These are phyloP conservation scores for Telopea speciosissima DNA, from an alignment of 177 flowering plant species.

Conservation along the genomic window DNA sequence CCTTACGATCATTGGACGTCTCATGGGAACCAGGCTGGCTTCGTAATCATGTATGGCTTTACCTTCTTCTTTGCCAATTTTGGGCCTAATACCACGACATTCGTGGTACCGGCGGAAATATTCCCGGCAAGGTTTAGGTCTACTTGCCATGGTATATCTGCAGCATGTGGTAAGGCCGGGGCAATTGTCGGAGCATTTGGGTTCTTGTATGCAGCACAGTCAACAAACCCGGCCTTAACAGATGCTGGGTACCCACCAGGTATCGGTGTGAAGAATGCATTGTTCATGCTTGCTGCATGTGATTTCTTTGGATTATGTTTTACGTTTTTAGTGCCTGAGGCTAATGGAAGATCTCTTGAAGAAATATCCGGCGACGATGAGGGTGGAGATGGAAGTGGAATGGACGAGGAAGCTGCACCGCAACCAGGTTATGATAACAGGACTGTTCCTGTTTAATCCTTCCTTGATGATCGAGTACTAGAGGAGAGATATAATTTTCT, in stretches of 20 bases:
- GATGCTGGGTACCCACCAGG: too few species aligned
- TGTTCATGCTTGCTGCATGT: conserved; percentile 13
- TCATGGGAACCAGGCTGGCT: not conserved
- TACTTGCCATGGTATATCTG: conserved; percentile 24
- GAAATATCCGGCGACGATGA: conserved; percentile 22
- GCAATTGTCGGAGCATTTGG: conserved; percentile 20
- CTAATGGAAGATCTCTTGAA: conserved; percentile 22
- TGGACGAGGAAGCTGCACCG: not conserved
- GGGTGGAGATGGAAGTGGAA: not conserved
- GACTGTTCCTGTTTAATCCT: too few species aligned
- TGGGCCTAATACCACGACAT: conserved; percentile 24
- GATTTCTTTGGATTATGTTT: conserved; percentile 17
- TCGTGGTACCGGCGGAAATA: conserved; percentile 22
- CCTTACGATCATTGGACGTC: too few species aligned
- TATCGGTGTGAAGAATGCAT: not conserved
- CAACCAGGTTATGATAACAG: not conserved
- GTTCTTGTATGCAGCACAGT: conserved; percentile 6
- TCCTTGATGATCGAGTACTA: too few species aligned
- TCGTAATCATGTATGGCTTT: conserved; percentile 11
- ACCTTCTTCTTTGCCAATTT: conserved; percentile 26
- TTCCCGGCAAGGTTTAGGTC: conserved; percentile 22
- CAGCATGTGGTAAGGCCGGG: conserved; percentile 20
- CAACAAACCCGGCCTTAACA: not conserved
- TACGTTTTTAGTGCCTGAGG: conserved; percentile 24
- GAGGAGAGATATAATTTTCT: too few species aligned